These are phyloP conservation scores for Wallacemonas sp. DNA, from an alignment of 208 protist species.

Conservation along the genomic window DNA sequence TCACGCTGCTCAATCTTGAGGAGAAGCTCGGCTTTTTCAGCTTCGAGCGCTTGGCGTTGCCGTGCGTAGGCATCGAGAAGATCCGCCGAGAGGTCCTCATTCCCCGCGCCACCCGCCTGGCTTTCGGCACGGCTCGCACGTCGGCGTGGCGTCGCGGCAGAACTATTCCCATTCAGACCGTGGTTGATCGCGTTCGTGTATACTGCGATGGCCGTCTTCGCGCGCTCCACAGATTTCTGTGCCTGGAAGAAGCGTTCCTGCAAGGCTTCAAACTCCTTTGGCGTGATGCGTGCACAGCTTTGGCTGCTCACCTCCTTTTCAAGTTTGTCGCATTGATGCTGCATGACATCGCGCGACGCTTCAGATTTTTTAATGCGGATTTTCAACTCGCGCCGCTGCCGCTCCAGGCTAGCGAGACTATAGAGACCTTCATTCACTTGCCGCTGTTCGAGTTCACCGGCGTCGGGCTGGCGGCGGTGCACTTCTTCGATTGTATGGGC, in stretches of 20 bases:
- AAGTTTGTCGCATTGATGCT: slow-evolving; percentile 40
- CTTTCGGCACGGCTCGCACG: background rate
- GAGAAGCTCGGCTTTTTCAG: slow-evolving; percentile 9
- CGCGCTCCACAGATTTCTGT: slow-evolving; percentile 24
- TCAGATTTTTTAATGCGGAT: slow-evolving; percentile 30
- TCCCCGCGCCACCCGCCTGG: background rate
- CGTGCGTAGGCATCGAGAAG: slow-evolving; percentile 12
- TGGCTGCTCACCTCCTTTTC: slow-evolving; percentile 32
- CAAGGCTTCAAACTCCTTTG: slow-evolving; percentile 59
- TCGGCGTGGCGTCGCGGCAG: background rate
- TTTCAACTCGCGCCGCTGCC: slow-evolving; percentile 36
- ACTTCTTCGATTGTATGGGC: slow-evolving; percentile 65
- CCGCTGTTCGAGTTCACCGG: slow-evolving; percentile 39
- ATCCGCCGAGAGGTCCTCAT: background rate
- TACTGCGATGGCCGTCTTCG: slow-evolving; percentile 38
- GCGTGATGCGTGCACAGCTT: slow-evolving; percentile 31
- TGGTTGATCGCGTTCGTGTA: slow-evolving; percentile 40
- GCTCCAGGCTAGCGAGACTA: slow-evolving; percentile 43
- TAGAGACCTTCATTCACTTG: slow-evolving; percentile 76
- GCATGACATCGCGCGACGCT: slow-evolving; percentile 28
- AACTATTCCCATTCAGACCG: background rate
- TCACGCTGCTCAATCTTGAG: slow-evolving; percentile 16
- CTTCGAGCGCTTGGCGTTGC: slow-evolving; percentile 5
- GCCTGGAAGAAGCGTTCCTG: slow-evolving; percentile 29
- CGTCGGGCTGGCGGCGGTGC: slow-evolving; percentile 32